These are phyloP conservation scores for Ascochyta lentis DNA, from an alignment of 2,329 filamentous ascomycete genomes.

Conservation along the genomic window DNA sequence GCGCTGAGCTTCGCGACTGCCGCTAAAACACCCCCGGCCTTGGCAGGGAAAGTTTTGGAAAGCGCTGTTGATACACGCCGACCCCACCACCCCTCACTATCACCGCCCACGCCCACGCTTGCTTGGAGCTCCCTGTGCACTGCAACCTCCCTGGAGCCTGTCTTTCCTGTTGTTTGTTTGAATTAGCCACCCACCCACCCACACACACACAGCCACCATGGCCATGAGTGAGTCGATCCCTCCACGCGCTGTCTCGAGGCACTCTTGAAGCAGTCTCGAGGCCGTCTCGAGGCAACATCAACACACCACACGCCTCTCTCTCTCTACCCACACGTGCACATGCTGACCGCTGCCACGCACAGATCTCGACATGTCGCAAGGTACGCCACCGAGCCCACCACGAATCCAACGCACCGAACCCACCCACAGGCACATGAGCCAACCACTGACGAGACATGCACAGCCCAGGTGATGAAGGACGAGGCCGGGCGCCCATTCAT, in stretches of 20 bases:
- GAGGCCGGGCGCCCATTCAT: constrained; percentile 98
- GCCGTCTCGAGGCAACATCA: too few species aligned
- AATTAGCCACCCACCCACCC: background rate
- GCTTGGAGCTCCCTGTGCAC: constrained; percentile 10
- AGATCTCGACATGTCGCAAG: constrained; percentile 86
- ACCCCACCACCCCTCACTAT: constrained; percentile 39
- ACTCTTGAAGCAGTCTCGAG: too few species aligned
- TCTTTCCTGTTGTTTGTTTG: constrained; percentile 10
- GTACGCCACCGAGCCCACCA: constrained; percentile 57
- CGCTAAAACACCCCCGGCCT: constrained; percentile 20
- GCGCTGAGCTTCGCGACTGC: constrained; percentile 10
- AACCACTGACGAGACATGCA: constrained; percentile 33
- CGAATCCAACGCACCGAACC: constrained; percentile 3
- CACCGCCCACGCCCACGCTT: constrained; percentile 16
- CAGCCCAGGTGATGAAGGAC: constrained; percentile 86
- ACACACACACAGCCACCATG: constrained; percentile 32
- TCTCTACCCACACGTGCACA: background rate
- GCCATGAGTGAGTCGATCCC: constrained; percentile 49
- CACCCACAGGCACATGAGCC: constrained; percentile 4
- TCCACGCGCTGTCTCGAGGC: too few species aligned
- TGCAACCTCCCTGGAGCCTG: background rate
- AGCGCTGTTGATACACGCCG: constrained; percentile 28
- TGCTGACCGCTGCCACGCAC: constrained; percentile 37
- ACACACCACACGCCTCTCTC: constrained; percentile 17
- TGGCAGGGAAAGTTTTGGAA: constrained; percentile 38